Percentiles rank a stretch among this genome's conserved stretches.
Evolutionary conservation across 805 yeast genomes (phyloP).

Genomic region (Sugiyamaella floridensis): DNA sequence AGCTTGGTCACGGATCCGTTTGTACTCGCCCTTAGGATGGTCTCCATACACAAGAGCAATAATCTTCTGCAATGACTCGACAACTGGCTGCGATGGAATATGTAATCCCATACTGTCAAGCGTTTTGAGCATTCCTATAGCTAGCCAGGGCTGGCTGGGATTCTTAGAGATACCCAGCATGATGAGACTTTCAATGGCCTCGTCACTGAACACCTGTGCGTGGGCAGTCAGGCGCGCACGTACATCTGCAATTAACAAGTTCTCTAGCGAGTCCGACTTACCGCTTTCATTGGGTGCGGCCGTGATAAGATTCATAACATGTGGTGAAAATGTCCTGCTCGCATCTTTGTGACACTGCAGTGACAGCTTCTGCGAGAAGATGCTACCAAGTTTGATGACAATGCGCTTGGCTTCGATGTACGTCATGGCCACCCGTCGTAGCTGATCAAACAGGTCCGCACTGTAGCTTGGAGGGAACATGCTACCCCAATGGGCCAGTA

Average conservation of each 20-base stretch:
- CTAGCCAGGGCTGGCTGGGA: slow-evolving; percentile 1
- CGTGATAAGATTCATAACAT: background rate
- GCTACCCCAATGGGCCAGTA: background rate
- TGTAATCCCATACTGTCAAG: background rate
- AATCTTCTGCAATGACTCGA: background rate
- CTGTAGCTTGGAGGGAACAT: background rate
- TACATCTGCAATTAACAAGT: background rate
- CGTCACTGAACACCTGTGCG: background rate
- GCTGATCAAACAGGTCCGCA: background rate
- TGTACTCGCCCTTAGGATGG: background rate
- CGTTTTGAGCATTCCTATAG: background rate
- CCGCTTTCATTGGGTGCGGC: too few species aligned
- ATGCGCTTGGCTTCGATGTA: background rate
- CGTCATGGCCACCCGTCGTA: background rate
- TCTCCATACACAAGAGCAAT: slow-evolving; percentile 2
- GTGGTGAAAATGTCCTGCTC: too few species aligned
- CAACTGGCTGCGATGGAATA: background rate
- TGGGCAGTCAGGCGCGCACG: background rate
- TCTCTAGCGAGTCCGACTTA: background rate
- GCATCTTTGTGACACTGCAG: background rate
- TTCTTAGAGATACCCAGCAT: background rate
- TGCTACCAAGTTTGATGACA: background rate
- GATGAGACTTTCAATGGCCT: background rate
- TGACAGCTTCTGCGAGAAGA: background rate
- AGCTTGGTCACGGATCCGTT: background rate